A percentile compares a stretch with the other conserved stretches of the same genome.
These are phyloP conservation scores for Berkeleyomyces rouxiae DNA, from an alignment of 2,329 filamentous ascomycete species.

Conservation along the genomic window DNA sequence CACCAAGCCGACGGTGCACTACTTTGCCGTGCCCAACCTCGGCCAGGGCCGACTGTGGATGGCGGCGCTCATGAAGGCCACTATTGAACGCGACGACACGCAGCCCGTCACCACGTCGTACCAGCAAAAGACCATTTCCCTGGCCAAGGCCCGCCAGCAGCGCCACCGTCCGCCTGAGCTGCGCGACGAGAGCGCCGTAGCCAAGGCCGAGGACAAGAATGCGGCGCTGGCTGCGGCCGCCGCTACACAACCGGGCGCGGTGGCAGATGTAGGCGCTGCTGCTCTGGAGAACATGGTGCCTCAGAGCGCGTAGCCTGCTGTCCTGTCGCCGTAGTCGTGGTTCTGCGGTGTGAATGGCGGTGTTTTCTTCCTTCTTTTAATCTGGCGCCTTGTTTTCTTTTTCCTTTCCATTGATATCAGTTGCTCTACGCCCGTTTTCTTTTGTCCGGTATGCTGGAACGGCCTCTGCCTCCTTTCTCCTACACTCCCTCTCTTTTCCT, in stretches of 20 bases:
- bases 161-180: constrained; percentile 78
- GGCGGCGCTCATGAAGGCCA: constrained; percentile 97
- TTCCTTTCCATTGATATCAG: neutral
- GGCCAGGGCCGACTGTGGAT: constrained; percentile 88
- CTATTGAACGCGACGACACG: constrained; percentile 78
- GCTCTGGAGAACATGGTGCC: constrained; percentile 22
- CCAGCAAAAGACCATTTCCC: constrained; percentile 89
- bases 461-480: neutral
- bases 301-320: constrained; percentile 16
- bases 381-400: neutral
- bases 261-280: constrained; percentile 23
- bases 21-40: constrained; percentile 87
- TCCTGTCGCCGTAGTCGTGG: neutral
- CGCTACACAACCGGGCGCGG: constrained; percentile 16
- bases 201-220: constrained; percentile 11
- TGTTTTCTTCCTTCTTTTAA: neutral
- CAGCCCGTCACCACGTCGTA: constrained; percentile 77
- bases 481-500: neutral
- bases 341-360: neutral
- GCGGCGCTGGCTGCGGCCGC: neutral
- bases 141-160: constrained; percentile 75
- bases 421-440: neutral
- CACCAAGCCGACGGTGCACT: constrained; percentile 92
- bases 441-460: neutral
- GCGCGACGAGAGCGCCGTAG: constrained; percentile 47